Evolutionary conservation across 805 yeast species (phyloP), one percentile per base, ranked within the genome.

Genomic region (Candida bentonensis): DNA sequence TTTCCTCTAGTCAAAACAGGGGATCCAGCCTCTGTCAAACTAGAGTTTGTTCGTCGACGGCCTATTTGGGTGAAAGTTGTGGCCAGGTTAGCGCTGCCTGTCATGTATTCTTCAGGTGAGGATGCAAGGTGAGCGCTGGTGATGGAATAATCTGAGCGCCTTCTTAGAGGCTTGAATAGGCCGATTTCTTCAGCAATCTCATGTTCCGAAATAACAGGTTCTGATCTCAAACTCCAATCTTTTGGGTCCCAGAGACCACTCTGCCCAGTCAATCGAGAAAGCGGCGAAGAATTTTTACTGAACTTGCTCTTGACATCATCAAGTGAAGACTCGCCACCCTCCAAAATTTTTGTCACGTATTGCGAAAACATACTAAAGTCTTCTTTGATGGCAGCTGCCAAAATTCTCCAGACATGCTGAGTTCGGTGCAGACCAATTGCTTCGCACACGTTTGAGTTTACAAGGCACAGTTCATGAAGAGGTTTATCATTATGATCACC

Each of bases 381-480:
- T 4, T 13, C 17, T 5, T 48, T 50, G 2, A 49, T 33, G 0
- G 58, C 53, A 3, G 42, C 47, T 1, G 47, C 51, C 1, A 54
- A 44, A 36, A 47, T 41, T 9, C 40, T 21, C 58, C 57, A 54
- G 15, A 49, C 22, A 39, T 50, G 53, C 2, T 48, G 41, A 15
- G 47, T 23, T 15, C 44, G 46, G 36, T 27, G 43, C 22, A 49
- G 39, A 7, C 39, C 36, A 30, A 30, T 30, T 30, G 36, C 5
- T 15, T 11, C 7, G 36, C 36, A 30, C 5, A 30, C 17, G 57
- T 0, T 68, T 63, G 3, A 73, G 47, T 0, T 73, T 73, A 1
- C 74, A 41, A 4, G 65, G 58, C 3, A 69, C 58, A 2, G 74
- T 68, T 2, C 72, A 58, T 5, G 70, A 52, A 49, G 62, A 66